Evolutionary conservation across 2,329 filamentous ascomycete species (phyloP).

Genomic region (Aspergillus vadensis): DNA sequence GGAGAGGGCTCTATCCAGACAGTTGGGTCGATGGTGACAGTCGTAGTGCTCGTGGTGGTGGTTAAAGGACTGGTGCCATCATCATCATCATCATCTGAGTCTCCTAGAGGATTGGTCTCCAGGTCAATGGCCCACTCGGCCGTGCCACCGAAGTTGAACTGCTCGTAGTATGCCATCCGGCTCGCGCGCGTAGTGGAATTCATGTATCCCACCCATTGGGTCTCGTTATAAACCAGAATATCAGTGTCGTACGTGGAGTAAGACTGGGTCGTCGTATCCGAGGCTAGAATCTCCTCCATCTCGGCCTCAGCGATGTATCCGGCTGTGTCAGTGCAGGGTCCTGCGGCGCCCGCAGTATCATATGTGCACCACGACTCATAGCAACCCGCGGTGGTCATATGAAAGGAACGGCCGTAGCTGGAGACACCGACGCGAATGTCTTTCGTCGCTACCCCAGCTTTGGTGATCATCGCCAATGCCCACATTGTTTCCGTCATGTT

Average conservation of each 20-base stretch:
- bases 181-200: background rate
- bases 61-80: background rate
- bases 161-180: conserved; percentile 10
- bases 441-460: conserved; percentile 15
- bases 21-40: background rate
- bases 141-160: background rate
- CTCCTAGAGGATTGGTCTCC: background rate
- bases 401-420: conserved; percentile 39
- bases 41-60: background rate
- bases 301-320: background rate
- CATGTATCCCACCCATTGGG: conserved; percentile 16
- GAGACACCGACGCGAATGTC: conserved; percentile 35
- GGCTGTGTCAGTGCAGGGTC: conserved; percentile 27
- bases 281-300: background rate
- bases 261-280: background rate
- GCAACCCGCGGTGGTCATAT: conserved; percentile 34
- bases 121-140: conserved; percentile 2
- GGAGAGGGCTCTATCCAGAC: background rate
- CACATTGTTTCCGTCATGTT: conserved; percentile 42
- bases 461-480: conserved; percentile 33
- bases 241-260: background rate
- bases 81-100: background rate
- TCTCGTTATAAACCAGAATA: conserved; percentile 12
- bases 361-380: conserved; percentile 33
- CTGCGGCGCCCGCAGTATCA: conserved; percentile 23